These are phyloP conservation scores for Globisporangium heterothallicum DNA, from an alignment of 352 stramenopile species.

Conservation along the genomic window DNA sequence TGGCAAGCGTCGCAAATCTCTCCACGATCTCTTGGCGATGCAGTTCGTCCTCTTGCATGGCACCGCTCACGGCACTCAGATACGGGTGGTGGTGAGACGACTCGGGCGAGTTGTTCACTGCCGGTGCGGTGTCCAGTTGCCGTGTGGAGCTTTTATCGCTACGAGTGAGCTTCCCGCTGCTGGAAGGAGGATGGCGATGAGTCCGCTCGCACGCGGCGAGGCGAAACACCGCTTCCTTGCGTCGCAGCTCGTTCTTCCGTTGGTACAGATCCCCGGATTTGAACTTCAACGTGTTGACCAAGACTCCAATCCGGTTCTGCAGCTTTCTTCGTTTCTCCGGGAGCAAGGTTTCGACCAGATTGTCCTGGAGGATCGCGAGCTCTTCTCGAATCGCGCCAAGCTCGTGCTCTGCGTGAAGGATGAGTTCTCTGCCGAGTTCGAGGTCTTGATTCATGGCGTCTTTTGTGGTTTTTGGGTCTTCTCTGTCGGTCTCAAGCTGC, in stretches of 20 bases:
- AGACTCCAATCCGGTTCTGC: conserved; percentile 38
- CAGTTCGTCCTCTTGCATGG: conserved; percentile 50
- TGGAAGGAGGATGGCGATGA: no score
- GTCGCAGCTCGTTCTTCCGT: conserved; percentile 65
- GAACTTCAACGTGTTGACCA: conserved; percentile 61
- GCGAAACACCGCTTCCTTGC: conserved; percentile 43
- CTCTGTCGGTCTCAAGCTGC: no score
- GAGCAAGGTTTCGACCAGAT: conserved; percentile 25
- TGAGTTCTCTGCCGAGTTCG: conserved; percentile 44
- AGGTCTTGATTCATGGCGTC: conserved; percentile 45
- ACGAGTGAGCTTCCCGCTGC: background rate
- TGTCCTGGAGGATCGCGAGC: conserved; percentile 36
- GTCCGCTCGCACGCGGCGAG: conserved; percentile 13
- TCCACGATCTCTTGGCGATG: conserved; percentile 50
- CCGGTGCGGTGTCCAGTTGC: background rate
- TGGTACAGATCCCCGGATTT: conserved; percentile 67
- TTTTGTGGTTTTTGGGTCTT: no score
- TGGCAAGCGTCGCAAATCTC: conserved; percentile 23
- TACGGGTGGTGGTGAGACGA: conserved; percentile 10
- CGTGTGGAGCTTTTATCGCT: background rate
- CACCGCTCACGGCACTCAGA: conserved; percentile 23
- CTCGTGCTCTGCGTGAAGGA: conserved; percentile 59
- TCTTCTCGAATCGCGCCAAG: conserved; percentile 52
- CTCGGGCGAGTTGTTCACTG: background rate
- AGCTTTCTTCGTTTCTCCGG: conserved; percentile 43